phyloP scores from a whole-genome alignment of 495 filamentous ascomycete species.

The Penicillium pulvis region DNA sequence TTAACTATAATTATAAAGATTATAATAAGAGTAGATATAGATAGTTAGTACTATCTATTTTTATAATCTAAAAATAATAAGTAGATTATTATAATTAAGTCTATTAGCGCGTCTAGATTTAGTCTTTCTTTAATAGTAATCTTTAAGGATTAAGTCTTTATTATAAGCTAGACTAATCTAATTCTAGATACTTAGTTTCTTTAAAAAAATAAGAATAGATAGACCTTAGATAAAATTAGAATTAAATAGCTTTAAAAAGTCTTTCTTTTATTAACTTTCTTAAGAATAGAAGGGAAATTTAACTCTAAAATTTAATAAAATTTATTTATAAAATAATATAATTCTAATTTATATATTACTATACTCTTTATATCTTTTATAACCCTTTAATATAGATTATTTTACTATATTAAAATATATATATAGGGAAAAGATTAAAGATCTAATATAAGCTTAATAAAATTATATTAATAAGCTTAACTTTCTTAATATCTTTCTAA shows the following conservation, averaged over 20 bases:
- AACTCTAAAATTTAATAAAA: slow-evolving; percentile 1
- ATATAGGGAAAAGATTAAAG: too few relatives aligned
- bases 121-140: too few relatives aligned
- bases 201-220: neutral
- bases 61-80: neutral
- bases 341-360: slow-evolving; percentile 1
- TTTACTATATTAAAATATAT: neutral
- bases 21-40: too few relatives aligned
- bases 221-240: neutral
- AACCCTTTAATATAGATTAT: slow-evolving; percentile 3
- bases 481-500: neutral
- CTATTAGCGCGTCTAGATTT: neutral
- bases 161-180: too few relatives aligned
- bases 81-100: neutral
- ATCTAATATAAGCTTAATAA: too few relatives aligned
- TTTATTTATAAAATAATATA: neutral
- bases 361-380: too few relatives aligned
- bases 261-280: neutral
- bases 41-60: neutral
- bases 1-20: too few relatives aligned
- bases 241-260: too few relatives aligned
- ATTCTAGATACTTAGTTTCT: neutral
- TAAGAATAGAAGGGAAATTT: neutral
- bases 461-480: too few relatives aligned
- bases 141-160: too few relatives aligned